These are phyloP conservation scores for Ceratonia siliqua DNA, from an alignment of 306 rosid species.

Conservation along the genomic window DNA sequence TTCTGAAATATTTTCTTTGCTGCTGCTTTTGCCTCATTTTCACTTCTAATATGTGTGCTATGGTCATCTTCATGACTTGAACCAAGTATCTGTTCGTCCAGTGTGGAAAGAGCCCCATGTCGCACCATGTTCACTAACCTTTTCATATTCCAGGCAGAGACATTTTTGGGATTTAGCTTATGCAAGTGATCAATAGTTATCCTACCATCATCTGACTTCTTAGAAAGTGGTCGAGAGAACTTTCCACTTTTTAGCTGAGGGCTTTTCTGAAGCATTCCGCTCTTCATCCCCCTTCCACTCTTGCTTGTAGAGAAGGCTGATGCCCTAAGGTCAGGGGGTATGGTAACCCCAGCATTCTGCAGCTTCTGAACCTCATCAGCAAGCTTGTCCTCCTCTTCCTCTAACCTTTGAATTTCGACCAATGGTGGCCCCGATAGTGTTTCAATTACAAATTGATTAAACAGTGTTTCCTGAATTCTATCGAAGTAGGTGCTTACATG, in stretches of 20 bases:
- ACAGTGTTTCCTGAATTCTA: conserved; percentile 65
- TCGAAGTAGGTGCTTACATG: conserved; percentile 69
- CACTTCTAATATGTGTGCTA: conserved; percentile 49
- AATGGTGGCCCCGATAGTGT: conserved; percentile 78
- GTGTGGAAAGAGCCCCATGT: conserved; percentile 55
- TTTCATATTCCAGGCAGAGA: conserved; percentile 81
- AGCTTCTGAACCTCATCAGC: conserved; percentile 72
- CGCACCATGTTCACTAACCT: conserved; percentile 62
- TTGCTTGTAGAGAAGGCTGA: conserved; percentile 38
- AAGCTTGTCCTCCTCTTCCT: conserved; percentile 73
- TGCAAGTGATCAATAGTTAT: conserved; percentile 64
- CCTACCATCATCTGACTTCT: conserved; percentile 47
- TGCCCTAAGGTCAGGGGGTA: conserved; percentile 72
- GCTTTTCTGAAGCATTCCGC: conserved; percentile 46
- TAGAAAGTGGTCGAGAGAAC: conserved; percentile 44
- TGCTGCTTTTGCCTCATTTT: conserved; percentile 64
- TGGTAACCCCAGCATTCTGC: conserved; percentile 81
- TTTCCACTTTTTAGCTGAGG: conserved; percentile 38
- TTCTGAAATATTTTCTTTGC: conserved; percentile 67
- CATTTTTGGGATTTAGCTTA: conserved; percentile 56
- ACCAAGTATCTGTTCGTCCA: conserved; percentile 56
- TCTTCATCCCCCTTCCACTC: conserved; percentile 51
- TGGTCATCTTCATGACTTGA: conserved; percentile 44
- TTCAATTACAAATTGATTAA: conserved; percentile 64
- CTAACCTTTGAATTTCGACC: conserved; percentile 55